These are phyloP conservation scores for Thuja plicata DNA, from an alignment of 83 land plant genomes.

Conservation along the genomic window DNA sequence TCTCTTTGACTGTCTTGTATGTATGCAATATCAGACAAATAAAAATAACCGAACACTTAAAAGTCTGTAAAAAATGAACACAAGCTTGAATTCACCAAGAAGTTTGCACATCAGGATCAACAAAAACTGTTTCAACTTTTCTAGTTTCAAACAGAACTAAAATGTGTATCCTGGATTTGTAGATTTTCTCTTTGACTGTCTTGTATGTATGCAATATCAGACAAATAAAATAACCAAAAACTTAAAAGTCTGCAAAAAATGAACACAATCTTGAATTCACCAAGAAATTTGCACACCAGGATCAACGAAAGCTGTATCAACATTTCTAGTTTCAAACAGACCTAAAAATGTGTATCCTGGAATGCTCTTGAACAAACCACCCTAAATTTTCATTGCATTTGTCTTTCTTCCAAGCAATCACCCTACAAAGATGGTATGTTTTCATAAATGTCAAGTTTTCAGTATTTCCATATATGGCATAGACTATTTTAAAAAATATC, in stretches of 20 bases:
- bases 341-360: too few relatives aligned
- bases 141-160: too few relatives aligned
- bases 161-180: not conserved
- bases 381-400: too few relatives aligned
- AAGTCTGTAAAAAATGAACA: not conserved
- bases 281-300: not conserved
- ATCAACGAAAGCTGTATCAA: not conserved
- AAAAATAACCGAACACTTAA: not conserved
- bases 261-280: not conserved
- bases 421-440: too few relatives aligned
- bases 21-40: not conserved
- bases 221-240: not conserved
- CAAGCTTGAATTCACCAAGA: not conserved
- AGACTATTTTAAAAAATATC: not conserved
- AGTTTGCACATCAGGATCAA: not conserved
- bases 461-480: too few relatives aligned
- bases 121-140: not conserved
- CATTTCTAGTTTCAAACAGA: too few relatives aligned
- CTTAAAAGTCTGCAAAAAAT: not conserved
- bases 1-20: not conserved
- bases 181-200: not conserved
- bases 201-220: not conserved
- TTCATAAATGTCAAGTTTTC: too few relatives aligned
- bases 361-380: too few relatives aligned
- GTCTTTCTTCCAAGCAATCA: too few relatives aligned